Conservation (phyloP, 148 eudicot genomes). For the Chenopodium berlandieri region DNA sequence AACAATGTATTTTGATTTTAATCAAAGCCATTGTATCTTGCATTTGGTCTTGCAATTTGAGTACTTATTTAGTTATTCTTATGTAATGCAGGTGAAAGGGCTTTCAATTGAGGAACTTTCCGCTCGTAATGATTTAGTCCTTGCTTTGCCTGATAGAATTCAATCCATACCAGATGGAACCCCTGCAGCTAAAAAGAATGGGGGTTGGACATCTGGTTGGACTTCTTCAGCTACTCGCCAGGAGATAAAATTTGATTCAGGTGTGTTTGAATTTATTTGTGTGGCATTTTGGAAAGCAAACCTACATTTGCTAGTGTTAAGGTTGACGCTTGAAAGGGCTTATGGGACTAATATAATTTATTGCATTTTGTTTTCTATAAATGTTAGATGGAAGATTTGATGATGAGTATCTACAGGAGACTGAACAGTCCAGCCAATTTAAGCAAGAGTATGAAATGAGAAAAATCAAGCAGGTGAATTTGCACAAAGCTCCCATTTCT, state of each 20-base stretch:
- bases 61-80: not conserved
- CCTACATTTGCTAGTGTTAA: not conserved
- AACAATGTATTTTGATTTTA: not conserved
- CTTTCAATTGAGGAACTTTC: conserved; percentile 82
- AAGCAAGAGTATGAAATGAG: conserved; percentile 94
- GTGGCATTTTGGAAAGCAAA: not conserved
- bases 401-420: conserved; percentile 74
- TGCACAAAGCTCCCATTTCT: not conserved
- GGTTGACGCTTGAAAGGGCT: not conserved
- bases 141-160: conserved; percentile 87
- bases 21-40: not conserved
- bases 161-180: conserved; percentile 94
- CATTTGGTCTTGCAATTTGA: not conserved
- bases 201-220: conserved; percentile 95
- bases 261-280: conserved; percentile 32
- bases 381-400: conserved; percentile 73
- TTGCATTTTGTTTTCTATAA: conserved; percentile 6
- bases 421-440: conserved; percentile 87
- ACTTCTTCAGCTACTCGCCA: conserved; percentile 71
- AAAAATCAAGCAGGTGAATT: conserved; percentile 75
- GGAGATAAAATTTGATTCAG: conserved; percentile 93
- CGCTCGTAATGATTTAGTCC: conserved; percentile 86
- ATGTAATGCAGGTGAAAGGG: conserved; percentile 73
- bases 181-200: conserved; percentile 67
- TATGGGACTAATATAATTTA: not conserved